phyloP scores from a whole-genome alignment of 2,329 filamentous ascomycete genomes.

The Raffaelea ambrosiae region DNA sequence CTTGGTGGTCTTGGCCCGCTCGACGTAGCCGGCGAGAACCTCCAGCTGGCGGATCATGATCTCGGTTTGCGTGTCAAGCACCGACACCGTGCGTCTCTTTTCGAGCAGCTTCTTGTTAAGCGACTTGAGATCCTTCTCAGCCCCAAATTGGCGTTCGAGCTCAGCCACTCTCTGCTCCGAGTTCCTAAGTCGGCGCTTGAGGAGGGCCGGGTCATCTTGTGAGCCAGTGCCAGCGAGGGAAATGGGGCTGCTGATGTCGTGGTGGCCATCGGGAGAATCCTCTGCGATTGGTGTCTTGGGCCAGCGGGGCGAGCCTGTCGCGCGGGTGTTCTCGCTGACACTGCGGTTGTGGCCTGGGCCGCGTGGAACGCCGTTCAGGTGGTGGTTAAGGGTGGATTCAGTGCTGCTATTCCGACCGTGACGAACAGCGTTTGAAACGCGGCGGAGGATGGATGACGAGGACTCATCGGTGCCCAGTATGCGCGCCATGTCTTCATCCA shows the following conservation, averaged over 20 bases:
- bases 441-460: constrained; percentile 71
- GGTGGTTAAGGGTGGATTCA: constrained; percentile 32
- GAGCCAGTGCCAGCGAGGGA: constrained; percentile 49
- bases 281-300: constrained; percentile 58
- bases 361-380: constrained; percentile 18
- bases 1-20: constrained; percentile 74
- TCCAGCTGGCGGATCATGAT: constrained; percentile 91
- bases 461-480: constrained; percentile 73
- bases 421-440: constrained; percentile 87
- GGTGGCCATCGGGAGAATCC: constrained; percentile 37
- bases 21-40: constrained; percentile 79
- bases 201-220: constrained; percentile 52
- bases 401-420: constrained; percentile 86
- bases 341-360: constrained; percentile 46
- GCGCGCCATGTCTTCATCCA: constrained; percentile 92
- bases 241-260: constrained; percentile 66
- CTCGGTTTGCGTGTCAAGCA: constrained; percentile 88
- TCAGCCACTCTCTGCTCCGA: constrained; percentile 81
- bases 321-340: constrained; percentile 58
- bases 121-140: constrained; percentile 58
- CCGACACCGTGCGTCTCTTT: constrained; percentile 91
- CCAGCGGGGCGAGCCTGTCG: constrained; percentile 59
- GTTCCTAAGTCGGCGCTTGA: constrained; percentile 68
- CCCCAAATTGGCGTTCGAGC: constrained; percentile 68
- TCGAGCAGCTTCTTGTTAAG: constrained; percentile 83